Base-by-base conservation (phyloP, 805 yeast species). In the Schwanniomyces pseudopolymorphus region DNA sequence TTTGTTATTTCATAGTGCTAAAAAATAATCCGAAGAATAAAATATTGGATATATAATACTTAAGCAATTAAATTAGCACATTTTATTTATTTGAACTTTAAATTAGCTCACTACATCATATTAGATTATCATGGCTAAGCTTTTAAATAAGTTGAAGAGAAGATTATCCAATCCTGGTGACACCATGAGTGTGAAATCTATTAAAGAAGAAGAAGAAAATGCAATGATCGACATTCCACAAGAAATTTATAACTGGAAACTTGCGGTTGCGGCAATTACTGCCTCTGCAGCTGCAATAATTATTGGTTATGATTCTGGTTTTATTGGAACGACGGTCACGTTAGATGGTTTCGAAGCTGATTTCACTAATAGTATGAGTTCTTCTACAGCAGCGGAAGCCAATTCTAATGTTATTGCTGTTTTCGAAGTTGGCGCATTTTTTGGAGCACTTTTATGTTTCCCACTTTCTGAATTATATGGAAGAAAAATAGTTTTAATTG, bases 221-320 rank as follows among this genome's bases (percentile, higher is more conserved):
- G 26, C 36, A 2, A 31, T 14, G 8, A 27, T 49, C 8, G 47
- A 51, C 7, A 53, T 59, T 20, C 81, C 82, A 1, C 56, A 64
- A 24, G 71, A 61, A 27, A 73, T 77, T 26, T 74, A 74, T 60
- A 79, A 79, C 61, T 64, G 59, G 60, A 64, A 73, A 33, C 61
- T 79, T 39, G 70, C 70, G 39, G 48, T 67, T 22, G 61, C 72
- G 42, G 77, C 81, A 16, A 50, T 75, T 21, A 64, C 75, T 9
- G 78, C 79, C 4, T 72, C 78, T 1, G 62, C 74, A 26, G 82
- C 78, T 5, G 79, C 83, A 10, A 64, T 75, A 19, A 70, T 75
- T 45, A 75, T 78, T 46, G 83, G 83, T 9, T 79, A 79, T 56
- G 84, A 79, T 53, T 74, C 80, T 33, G 82, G 81, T 5, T 78